phyloP scores from a whole-genome alignment of 208 protist species.

The Acanthamoeba lenticulata region DNA sequence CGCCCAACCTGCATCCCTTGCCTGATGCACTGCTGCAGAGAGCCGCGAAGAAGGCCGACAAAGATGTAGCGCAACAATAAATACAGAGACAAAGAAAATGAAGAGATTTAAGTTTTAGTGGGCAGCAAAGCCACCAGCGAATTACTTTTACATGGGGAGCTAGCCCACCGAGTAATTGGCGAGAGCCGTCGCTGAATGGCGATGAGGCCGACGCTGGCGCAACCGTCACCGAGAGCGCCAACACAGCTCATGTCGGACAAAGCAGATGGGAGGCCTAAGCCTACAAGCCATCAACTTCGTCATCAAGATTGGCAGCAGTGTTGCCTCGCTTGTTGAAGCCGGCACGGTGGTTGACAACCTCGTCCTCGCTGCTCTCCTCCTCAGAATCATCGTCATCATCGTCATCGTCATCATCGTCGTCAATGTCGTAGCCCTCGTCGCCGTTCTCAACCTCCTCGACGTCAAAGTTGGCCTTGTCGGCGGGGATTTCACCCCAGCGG shows the following conservation, averaged over 20 bases:
- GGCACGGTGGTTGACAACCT: neutral
- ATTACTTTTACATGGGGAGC: too few species aligned
- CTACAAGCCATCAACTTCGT: slow-evolving; percentile 6
- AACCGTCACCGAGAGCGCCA: neutral
- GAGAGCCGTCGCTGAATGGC: neutral
- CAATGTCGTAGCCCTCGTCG: neutral
- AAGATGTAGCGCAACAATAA: neutral
- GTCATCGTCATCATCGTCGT: neutral
- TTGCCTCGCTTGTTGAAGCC: neutral
- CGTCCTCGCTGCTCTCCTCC: neutral
- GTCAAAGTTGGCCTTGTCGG: slow-evolving; percentile 16
- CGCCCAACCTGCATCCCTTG: neutral
- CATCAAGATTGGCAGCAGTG: neutral
- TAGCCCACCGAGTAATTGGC: neutral
- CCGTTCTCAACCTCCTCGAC: neutral
- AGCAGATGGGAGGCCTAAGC: neutral
- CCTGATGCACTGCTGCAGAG: neutral
- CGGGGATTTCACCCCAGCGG: slow-evolving; percentile 7
- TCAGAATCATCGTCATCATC: neutral
- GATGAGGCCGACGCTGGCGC: neutral
- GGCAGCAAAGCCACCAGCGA: too few species aligned
- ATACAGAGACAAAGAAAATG: neutral
- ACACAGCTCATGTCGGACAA: neutral
- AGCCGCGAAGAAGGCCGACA: neutral
- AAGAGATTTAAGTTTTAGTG: neutral